phyloP scores from a whole-genome alignment of 768 basidiomycete genomes.

The Hygrophorus pudorinus region DNA sequence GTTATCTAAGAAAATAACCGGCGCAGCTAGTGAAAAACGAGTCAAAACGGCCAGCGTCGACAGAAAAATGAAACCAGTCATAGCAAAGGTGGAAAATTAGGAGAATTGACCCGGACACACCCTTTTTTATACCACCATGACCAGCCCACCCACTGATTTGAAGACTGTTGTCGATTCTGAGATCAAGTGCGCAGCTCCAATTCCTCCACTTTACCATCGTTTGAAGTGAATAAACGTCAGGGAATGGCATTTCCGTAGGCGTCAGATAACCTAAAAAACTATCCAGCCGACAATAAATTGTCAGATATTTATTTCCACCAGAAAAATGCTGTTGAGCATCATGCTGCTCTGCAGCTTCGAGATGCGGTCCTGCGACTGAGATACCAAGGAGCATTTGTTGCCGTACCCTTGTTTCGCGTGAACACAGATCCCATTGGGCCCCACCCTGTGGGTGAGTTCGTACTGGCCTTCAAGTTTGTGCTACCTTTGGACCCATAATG shows the following conservation, averaged over 20 bases:
- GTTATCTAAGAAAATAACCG: neutral
- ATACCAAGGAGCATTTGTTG: conserved; percentile 69
- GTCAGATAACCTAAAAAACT: conserved; percentile 1
- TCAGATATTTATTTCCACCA: conserved; percentile 77
- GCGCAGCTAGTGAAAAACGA: neutral
- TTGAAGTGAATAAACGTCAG: conserved; percentile 26
- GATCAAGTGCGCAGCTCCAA: conserved; percentile 25
- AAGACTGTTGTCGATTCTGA: conserved; percentile 48
- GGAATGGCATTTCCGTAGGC: conserved; percentile 75
- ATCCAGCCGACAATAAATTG: neutral
- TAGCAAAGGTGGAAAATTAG: neutral
- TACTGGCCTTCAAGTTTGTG: neutral
- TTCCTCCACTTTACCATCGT: neutral
- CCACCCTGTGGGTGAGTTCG: conserved; percentile 58
- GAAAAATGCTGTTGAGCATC: conserved; percentile 48
- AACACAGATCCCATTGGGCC: conserved; percentile 63
- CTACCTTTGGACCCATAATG: neutral
- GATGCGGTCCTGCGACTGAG: conserved; percentile 65
- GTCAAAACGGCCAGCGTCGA: neutral
- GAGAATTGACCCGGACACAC: neutral
- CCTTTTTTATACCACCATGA: neutral
- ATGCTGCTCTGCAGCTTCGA: conserved; percentile 55
- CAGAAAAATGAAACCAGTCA: neutral
- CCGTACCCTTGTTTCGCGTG: conserved; percentile 65
- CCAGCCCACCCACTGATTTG: conserved; percentile 37